Percentiles rank a stretch among this genome's conserved stretches.
phyloP scores from a whole-genome alignment of 1,284 basidiomycete genomes.

The Trametes hirsuta region DNA sequence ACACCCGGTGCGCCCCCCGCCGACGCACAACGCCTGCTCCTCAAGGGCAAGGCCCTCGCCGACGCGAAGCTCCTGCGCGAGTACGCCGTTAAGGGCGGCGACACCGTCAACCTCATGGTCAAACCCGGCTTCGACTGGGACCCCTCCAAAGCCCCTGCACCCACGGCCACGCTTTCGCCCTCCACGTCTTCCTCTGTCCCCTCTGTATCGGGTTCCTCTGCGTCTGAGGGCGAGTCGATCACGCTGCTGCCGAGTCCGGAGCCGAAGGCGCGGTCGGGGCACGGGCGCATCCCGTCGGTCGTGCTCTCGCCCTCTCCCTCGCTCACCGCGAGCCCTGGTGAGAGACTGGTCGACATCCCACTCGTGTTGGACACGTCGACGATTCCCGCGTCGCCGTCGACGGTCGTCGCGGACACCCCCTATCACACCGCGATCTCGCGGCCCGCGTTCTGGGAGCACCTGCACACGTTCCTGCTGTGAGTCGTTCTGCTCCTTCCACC shows the following conservation, averaged over 20 bases:
- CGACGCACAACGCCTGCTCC: conserved; percentile 78
- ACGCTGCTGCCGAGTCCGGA: conserved; percentile 32
- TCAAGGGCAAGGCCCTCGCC: conserved; percentile 91
- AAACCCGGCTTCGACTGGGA: conserved; percentile 78
- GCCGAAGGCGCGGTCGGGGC: conserved; percentile 34
- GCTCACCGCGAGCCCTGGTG: conserved; percentile 40
- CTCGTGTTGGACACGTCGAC: conserved; percentile 62
- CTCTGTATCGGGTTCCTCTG: conserved; percentile 15
- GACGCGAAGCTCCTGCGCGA: conserved; percentile 88
- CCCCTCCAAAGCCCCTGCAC: conserved; percentile 42
- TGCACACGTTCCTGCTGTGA: conserved; percentile 68
- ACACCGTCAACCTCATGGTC: conserved; percentile 82
- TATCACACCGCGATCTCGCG: conserved; percentile 73
- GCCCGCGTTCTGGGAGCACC: conserved; percentile 76
- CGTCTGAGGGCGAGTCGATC: conserved; percentile 15
- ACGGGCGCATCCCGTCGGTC: conserved; percentile 72
- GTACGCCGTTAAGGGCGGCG: conserved; percentile 80
- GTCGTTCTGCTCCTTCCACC: conserved; percentile 24
- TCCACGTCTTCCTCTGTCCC: too few relatives aligned
- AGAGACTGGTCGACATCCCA: conserved; percentile 62
- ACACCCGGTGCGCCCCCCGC: conserved; percentile 69
- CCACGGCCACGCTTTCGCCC: too few relatives aligned
- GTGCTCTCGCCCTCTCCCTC: conserved; percentile 77
- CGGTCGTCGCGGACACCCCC: conserved; percentile 42
- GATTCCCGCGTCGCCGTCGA: conserved; percentile 46